A percentile compares a stretch with the other conserved stretches of the same genome.
Conservation (phyloP, 2,329 filamentous ascomycete species). For the Epichloe sp. region DNA sequence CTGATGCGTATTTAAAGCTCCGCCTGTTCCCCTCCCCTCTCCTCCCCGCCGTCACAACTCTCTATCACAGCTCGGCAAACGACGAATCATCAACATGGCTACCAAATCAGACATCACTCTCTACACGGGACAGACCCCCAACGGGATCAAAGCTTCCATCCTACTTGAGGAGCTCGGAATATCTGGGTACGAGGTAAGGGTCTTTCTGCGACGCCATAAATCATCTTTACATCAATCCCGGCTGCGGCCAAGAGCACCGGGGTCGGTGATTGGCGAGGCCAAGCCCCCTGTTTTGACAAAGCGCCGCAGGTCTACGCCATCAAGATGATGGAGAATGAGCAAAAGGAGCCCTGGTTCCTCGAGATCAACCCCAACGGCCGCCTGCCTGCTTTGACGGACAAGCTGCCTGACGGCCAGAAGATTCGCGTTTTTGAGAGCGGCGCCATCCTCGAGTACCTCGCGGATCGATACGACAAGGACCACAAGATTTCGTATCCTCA, state of each 20-base stretch:
- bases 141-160: conserved; percentile 83
- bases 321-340: conserved; percentile 60
- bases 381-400: conserved; percentile 79
- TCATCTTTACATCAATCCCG: neutral
- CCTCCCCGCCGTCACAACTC: too few relatives aligned
- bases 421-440: conserved; percentile 76
- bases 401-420: conserved; percentile 54
- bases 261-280: neutral
- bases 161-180: conserved; percentile 73
- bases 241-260: too few relatives aligned
- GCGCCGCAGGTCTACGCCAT: conserved; percentile 40
- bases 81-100: neutral
- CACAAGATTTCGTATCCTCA: conserved; percentile 70
- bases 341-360: conserved; percentile 79
- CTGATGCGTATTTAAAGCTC: too few relatives aligned
- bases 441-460: conserved; percentile 72
- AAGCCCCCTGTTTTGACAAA: neutral
- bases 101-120: conserved; percentile 53
- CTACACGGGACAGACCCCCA: conserved; percentile 74
- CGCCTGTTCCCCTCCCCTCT: too few relatives aligned
- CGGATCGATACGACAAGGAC: conserved; percentile 67
- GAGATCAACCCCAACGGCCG: conserved; percentile 88
- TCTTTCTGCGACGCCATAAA: neutral
- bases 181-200: conserved; percentile 51
- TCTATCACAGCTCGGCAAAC: too few relatives aligned